Percentiles rank a stretch among this genome's conserved stretches.
These are phyloP conservation scores for Argentina anserina DNA, from an alignment of 306 rosid species.

Conservation along the genomic window DNA sequence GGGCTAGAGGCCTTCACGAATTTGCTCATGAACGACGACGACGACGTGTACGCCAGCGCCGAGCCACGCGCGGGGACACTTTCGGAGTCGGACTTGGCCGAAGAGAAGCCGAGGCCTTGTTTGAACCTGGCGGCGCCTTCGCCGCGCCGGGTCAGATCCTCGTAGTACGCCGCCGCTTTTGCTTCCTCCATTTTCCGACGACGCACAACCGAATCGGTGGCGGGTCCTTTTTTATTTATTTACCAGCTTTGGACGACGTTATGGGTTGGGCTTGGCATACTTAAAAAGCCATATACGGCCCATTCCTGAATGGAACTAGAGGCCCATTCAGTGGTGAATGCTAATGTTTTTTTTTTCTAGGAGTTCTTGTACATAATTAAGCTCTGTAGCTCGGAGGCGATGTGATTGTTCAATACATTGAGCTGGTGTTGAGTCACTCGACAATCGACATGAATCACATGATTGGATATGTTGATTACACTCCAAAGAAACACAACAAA, in stretches of 20 bases:
- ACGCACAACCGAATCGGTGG: neutral
- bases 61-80: constrained; percentile 34
- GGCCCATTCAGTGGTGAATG: no score
- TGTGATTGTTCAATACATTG: no score
- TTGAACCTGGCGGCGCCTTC: constrained; percentile 86
- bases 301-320: no score
- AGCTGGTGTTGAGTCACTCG: neutral
- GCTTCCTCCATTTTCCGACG: constrained; percentile 65
- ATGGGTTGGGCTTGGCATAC: neutral
- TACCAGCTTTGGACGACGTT: neutral
- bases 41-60: constrained; percentile 38
- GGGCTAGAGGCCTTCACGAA: constrained; percentile 83
- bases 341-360: no score
- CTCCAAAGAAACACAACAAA: neutral
- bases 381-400: no score
- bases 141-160: constrained; percentile 76
- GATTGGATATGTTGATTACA: no score
- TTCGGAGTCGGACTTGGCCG: constrained; percentile 37
- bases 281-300: no score
- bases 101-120: constrained; percentile 81
- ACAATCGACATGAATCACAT: no score
- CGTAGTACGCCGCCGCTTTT: constrained; percentile 91
- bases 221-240: neutral
- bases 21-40: constrained; percentile 69
- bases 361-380: no score